These are phyloP conservation scores for Aspergillus fructus DNA, from an alignment of 2,329 filamentous ascomycete genomes.

Conservation along the genomic window DNA sequence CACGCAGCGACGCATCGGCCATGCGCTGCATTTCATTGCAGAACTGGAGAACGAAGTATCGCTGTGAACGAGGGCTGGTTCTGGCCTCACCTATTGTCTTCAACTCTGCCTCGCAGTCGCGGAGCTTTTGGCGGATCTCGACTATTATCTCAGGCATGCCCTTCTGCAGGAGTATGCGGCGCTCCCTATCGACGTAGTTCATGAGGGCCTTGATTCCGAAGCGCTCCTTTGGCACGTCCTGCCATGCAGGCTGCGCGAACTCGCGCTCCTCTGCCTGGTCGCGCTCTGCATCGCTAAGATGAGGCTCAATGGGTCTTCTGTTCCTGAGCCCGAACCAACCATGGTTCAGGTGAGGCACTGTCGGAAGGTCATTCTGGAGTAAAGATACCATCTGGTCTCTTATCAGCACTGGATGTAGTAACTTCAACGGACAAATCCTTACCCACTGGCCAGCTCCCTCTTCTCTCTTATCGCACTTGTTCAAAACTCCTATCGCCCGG, in stretches of 20 bases:
- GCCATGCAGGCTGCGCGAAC: slow-evolving; percentile 4
- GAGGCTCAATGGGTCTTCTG: slow-evolving; percentile 6
- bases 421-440: not conserved
- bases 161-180: slow-evolving; percentile 14
- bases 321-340: slow-evolving; percentile 20
- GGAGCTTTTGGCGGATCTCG: slow-evolving; percentile 13
- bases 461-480: slow-evolving; percentile 17
- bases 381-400: slow-evolving; percentile 14
- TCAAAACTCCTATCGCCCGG: slow-evolving; percentile 17
- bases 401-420: not conserved
- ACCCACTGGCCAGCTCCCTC: slow-evolving; percentile 15
- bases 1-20: slow-evolving; percentile 13
- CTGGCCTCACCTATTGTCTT: slow-evolving; percentile 6
- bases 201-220: slow-evolving; percentile 15
- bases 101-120: slow-evolving; percentile 1
- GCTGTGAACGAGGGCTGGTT: slow-evolving; percentile 6
- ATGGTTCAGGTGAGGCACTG: slow-evolving; percentile 13
- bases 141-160: slow-evolving; percentile 15
- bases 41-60: slow-evolving; percentile 12
- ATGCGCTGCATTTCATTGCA: slow-evolving; percentile 16
- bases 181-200: slow-evolving; percentile 17
- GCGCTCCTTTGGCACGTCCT: slow-evolving; percentile 2
- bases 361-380: slow-evolving; percentile 16
- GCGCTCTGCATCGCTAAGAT: slow-evolving; percentile 9
- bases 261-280: slow-evolving; percentile 9